phyloP scores from a whole-genome alignment of 116 monocot species.

The Phalaenopsis hybrid region DNA sequence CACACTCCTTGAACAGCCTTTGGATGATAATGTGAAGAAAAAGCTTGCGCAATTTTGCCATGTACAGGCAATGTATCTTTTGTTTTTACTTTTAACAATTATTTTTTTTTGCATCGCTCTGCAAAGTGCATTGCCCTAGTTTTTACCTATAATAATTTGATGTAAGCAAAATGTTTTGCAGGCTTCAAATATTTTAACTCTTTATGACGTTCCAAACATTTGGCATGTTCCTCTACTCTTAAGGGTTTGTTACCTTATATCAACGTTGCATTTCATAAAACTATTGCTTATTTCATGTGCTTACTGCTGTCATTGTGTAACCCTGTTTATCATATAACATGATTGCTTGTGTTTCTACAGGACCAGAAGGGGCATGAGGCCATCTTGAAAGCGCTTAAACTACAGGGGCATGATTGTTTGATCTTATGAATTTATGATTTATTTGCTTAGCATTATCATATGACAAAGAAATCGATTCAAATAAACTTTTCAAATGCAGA shows the following conservation, averaged over 20 bases:
- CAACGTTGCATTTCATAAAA: not conserved
- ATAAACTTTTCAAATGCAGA: constrained; percentile 14
- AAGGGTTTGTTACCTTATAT: constrained; percentile 33
- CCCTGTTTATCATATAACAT: not conserved
- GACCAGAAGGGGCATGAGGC: constrained; percentile 2
- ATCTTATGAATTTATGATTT: not conserved
- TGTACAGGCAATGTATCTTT: constrained; percentile 24
- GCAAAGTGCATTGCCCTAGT: not conserved
- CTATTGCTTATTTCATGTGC: too few relatives aligned
- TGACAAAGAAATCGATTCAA: not conserved
- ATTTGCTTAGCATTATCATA: not conserved
- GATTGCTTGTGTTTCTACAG: not conserved
- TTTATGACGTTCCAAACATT: constrained; percentile 85
- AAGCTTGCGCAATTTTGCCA: constrained; percentile 67
- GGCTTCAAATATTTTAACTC: constrained; percentile 53
- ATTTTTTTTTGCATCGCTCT: constrained; percentile 25
- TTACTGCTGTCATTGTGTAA: too few relatives aligned
- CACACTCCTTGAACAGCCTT: constrained; percentile 16
- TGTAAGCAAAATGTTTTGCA: not conserved
- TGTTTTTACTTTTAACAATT: not conserved
- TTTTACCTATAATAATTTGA: not conserved
- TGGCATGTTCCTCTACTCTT: constrained; percentile 80
- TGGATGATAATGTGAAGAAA: constrained; percentile 46
- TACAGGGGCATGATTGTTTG: not conserved
- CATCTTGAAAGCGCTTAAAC: not conserved